phyloP scores from a whole-genome alignment of 768 basidiomycete species.

The Panaeolus papilionaceus region DNA sequence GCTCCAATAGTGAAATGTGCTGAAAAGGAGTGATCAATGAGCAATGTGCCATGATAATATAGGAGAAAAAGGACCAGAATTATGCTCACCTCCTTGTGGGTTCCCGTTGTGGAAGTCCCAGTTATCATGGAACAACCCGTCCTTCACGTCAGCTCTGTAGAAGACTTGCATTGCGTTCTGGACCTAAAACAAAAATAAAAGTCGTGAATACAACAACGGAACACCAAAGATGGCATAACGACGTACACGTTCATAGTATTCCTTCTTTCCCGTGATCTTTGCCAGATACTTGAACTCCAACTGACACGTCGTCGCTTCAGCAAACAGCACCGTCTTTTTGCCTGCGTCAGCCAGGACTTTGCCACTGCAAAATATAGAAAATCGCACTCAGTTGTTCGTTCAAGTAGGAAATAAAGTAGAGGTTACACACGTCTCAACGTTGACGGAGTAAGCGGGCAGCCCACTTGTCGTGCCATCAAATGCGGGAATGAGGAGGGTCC shows the following conservation, averaged over 20 bases:
- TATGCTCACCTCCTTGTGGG: slow-evolving; percentile 34
- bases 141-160: slow-evolving; percentile 35
- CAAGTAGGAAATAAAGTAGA: not conserved
- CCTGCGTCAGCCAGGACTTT: slow-evolving; percentile 27
- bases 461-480: slow-evolving; percentile 67
- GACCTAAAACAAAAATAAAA: slow-evolving; percentile 29
- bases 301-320: slow-evolving; percentile 60
- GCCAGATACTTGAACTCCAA: slow-evolving; percentile 82
- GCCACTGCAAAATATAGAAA: slow-evolving; percentile 30
- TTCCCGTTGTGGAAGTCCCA: slow-evolving; percentile 35
- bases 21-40: slow-evolving; percentile 24
- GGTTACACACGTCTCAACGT: slow-evolving; percentile 50
- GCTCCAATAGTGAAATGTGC: slow-evolving; percentile 60
- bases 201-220: not conserved
- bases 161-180: slow-evolving; percentile 46
- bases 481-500: slow-evolving; percentile 61
- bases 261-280: slow-evolving; percentile 63
- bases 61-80: not conserved
- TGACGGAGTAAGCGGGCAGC: slow-evolving; percentile 66
- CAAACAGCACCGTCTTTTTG: slow-evolving; percentile 34
- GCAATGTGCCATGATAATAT: not conserved
- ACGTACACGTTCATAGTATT: slow-evolving; percentile 49
- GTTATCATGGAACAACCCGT: slow-evolving; percentile 42
- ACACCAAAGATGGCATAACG: not conserved
- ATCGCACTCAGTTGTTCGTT: not conserved